These are phyloP conservation scores for Talaromyces liani DNA, from an alignment of 495 filamentous ascomycete genomes.

Conservation along the genomic window DNA sequence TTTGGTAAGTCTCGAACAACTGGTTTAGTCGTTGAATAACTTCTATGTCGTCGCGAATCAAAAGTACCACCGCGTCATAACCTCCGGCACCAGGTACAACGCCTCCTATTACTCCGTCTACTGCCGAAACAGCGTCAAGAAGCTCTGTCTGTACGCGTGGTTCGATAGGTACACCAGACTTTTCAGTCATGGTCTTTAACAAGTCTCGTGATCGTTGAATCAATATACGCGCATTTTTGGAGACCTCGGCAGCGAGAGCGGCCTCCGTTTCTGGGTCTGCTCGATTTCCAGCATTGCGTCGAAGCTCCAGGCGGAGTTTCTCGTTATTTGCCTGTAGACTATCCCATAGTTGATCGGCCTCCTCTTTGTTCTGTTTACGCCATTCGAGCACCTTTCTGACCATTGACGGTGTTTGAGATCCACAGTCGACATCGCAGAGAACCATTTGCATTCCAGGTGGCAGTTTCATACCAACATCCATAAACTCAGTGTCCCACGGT, in stretches of 20 bases:
- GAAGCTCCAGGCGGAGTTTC: slow-evolving; percentile 56
- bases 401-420: slow-evolving; percentile 89
- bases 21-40: slow-evolving; percentile 56
- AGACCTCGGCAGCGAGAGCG: slow-evolving; percentile 15
- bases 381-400: slow-evolving; percentile 84
- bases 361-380: slow-evolving; percentile 60
- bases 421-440: slow-evolving; percentile 94
- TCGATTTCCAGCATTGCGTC: slow-evolving; percentile 25
- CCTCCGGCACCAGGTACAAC: slow-evolving; percentile 94
- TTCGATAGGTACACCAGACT: slow-evolving; percentile 81
- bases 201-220: slow-evolving; percentile 47
- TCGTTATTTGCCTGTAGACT: slow-evolving; percentile 69
- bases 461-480: slow-evolving; percentile 54
- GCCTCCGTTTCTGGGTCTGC: slow-evolving; percentile 18
- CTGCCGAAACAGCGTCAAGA: slow-evolving; percentile 60
- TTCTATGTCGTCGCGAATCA: slow-evolving; percentile 65
- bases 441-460: slow-evolving; percentile 64
- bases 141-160: slow-evolving; percentile 77
- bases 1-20: slow-evolving; percentile 59
- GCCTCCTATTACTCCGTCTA: slow-evolving; percentile 80
- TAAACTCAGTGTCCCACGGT: slow-evolving; percentile 72
- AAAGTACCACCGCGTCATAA: slow-evolving; percentile 80
- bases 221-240: slow-evolving; percentile 28
- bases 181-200: slow-evolving; percentile 67
- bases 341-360: slow-evolving; percentile 63